Base-by-base conservation (phyloP, 2,329 filamentous ascomycete genomes). In the Orbilia brochopaga region DNA sequence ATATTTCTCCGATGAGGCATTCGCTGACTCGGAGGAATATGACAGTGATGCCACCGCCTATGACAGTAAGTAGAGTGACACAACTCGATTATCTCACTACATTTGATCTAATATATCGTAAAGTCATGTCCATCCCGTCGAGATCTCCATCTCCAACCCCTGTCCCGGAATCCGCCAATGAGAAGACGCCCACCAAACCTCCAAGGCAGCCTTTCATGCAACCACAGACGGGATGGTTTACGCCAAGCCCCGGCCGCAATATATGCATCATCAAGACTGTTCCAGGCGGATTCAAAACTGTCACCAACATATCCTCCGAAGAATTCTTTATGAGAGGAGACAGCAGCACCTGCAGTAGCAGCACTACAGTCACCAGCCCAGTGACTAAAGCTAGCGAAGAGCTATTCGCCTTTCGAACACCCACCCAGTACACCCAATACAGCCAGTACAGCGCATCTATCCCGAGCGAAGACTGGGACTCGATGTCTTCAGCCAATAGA, bases 31-130 rank as follows among this genome's bases (percentile, higher is more conserved):
- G 37, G 69, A 44, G 6, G 53, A 73, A 11, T 67, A 73, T 13
- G 69, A 73, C 21, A 73, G 67, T 23, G 63, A 66, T 48, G 69
- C 69, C 27, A 73, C 63, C 11, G 60, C 62, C 27, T 73, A 67
- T 35, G 62, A 66, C 56, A 62, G 57, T 70, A 59, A 70, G 66
- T 40, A 46, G 54, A 70, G 66, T 40, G 37, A 13, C 30, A 21
- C n/a, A 24, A 8, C 37, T 35, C 17, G n/a, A n/a, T n/a, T 23
- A n/a, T 30, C 17, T n/a, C 23, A n/a, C 24, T 23, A 48, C n/a
- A 7, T 30, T 46, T 13, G 21, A 23, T 57, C 66, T 70, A 52
- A 70, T 53, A 35, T 51, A n/a, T 24, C 1, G 13, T 24, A 32
- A 37, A 70, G 66, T 70, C 8, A 58, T 59, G 10, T 70, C 66